Base-by-base conservation (phyloP, 2,329 filamentous ascomycete genomes). In the Phyllosticta citribraziliensis region DNA sequence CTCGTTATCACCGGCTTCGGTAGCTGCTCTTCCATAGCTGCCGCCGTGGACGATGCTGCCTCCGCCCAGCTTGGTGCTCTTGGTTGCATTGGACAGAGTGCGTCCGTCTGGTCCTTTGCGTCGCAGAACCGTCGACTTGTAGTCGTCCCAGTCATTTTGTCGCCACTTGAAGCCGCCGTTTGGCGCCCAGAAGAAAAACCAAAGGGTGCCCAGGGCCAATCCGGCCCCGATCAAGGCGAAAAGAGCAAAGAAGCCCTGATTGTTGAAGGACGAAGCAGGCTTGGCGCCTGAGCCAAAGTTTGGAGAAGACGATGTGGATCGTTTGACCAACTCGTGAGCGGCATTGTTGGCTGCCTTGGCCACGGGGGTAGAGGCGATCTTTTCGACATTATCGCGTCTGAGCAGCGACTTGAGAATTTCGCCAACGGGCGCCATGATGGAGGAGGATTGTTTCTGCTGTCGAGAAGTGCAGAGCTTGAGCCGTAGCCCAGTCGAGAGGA, bases 111-210 rank as follows among this genome's bases (percentile, higher is more conserved):
- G 91, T 0, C 91, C 92, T 69, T 88, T 91, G 58, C 92, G 88
- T 52, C 94, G 84, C 54, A 99, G 76, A 1, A 99, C 94, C 0
- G 93, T 97, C 1, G 88, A 88, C 74, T 97, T 97, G 84, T 99
- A 99, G 70, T 99, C 94, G 5, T 97, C 93, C 93, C 94, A 99
- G 75, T 99, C 94, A 40, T 84, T 81, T 65, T 95, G 79, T 55
- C 83, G 82, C 81, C 91, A 97, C 65, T 88, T 79, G 78, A 97
- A 97, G 14, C 94, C 94, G 64, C 94, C 94, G 68, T 97, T 96
- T 76, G 89, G 93, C 62, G 93, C 93, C 88, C 90, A 95, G 67
- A 75, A 96, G 82, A 99, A 99, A 82, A 99, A 97, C 94, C 94
- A 99, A 70, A 97, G 91, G 24, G 82, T 84, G 0, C 80, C 83